Evolutionary conservation across 805 yeast species (phyloP), one percentile per base, ranked within the genome.

Genomic region (Teunomyces atbi): DNA sequence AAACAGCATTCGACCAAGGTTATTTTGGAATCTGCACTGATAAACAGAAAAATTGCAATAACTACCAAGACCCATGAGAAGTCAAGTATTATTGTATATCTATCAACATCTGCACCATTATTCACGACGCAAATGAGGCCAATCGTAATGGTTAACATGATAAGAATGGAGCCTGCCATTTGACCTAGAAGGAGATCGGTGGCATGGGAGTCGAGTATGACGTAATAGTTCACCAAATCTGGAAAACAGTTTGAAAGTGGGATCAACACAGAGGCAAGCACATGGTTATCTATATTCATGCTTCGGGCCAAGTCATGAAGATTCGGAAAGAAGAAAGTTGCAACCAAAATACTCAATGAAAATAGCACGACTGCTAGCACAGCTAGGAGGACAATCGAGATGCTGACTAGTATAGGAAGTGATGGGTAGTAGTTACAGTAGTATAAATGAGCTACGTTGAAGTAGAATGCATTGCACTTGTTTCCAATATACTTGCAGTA

Each of bases 191-290:
- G 67, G 16, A 71, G 49, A 30, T 68, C 72, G 1, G 62, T 49
- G 2, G 71, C 59, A 15, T 60, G 54, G 6, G 62, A 49, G 13
- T 52, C 47, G 15, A 71, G 51, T 5, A 68, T 58, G 23, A 63
- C 54, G 42, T 66, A 60, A 52, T 68, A 68, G 45, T 65, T 69
- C 15, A 69, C 49, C 18, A 71, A 54, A 50, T 71, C 76, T 8
- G 73, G 73, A 10, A 64, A 52, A 3, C 71, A 63, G 48, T 71
- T 71, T 19, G 68, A 55, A 8, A 68, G 50, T 1, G 76, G 76
- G 4, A 71, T 59, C 7, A 71, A 40, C 6, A 68, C 54, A 43
- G 61, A 68, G 41, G 69, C 61, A 33, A 71, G 49, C 33, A 68
- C 53, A 45, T 65, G 62, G 29, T 59, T 57, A 45, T 59, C 65